phyloP scores from a whole-genome alignment of 1,139 yeast species.

The Zygoascus hellenicus region DNA sequence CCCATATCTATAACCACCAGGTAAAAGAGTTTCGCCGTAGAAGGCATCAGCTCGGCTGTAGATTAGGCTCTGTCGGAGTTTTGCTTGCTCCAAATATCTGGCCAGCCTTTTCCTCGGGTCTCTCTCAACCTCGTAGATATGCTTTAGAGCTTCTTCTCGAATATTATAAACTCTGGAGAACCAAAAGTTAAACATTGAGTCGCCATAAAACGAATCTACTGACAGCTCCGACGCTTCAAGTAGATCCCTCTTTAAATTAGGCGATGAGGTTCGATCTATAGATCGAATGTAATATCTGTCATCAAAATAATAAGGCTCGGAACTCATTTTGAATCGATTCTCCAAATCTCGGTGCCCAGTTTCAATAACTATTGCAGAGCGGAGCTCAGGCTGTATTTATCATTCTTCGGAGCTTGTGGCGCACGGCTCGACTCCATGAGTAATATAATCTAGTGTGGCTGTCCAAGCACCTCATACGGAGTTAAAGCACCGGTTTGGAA shows the following conservation, averaged over 20 bases:
- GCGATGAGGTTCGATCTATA: background rate
- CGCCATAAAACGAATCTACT: background rate
- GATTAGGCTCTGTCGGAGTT: background rate
- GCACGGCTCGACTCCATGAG: too few species aligned
- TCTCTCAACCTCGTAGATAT: background rate
- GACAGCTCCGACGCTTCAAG: background rate
- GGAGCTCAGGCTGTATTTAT: too few species aligned
- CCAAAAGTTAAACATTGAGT: constrained; percentile 2
- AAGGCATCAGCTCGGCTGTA: background rate
- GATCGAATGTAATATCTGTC: constrained; percentile 5
- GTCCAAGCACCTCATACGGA: too few species aligned
- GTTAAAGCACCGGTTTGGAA: too few species aligned
- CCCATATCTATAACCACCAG: background rate
- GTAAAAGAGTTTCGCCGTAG: background rate
- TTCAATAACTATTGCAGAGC: too few species aligned
- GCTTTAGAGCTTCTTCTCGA: constrained; percentile 1
- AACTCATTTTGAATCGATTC: background rate
- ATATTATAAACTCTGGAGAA: constrained; percentile 1
- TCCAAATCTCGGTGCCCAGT: too few species aligned
- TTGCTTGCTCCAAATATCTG: background rate
- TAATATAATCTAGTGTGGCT: too few species aligned
- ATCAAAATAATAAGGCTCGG: background rate
- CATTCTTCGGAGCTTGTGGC: too few species aligned
- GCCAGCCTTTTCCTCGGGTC: constrained; percentile 2
- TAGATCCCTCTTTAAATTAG: background rate